Conservation (phyloP, 352 stramenopile species). For the Pseudoperonospora humuli region DNA sequence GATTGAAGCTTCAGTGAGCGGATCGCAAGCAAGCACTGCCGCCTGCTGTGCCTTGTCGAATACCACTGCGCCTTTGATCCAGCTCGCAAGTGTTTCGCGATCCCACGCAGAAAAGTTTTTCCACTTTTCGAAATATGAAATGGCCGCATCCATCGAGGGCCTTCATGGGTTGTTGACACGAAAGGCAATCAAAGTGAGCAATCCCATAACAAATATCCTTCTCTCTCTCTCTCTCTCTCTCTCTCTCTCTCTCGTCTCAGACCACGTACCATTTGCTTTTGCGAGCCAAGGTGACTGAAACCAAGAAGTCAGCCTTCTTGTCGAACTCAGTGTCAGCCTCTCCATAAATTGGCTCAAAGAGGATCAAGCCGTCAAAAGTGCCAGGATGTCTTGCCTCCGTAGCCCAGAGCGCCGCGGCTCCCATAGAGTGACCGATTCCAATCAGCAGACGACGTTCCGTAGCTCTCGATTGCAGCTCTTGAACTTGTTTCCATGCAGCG, state of each 20-base stretch:
- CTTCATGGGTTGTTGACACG: too few relatives aligned
- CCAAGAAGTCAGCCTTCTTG: slow-evolving; percentile 31
- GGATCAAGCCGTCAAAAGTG: slow-evolving; percentile 41
- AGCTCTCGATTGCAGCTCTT: slow-evolving; percentile 2
- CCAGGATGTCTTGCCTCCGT: slow-evolving; percentile 30
- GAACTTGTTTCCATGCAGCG: slow-evolving; percentile 20
- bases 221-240: too few relatives aligned
- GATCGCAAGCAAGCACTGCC: slow-evolving; percentile 32
- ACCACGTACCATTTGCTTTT: slow-evolving; percentile 16
- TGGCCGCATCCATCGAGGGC: slow-evolving; percentile 21
- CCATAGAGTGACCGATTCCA: slow-evolving; percentile 45
- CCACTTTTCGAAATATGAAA: slow-evolving; percentile 22
- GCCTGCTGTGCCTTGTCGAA: slow-evolving; percentile 1
- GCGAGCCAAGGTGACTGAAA: slow-evolving; percentile 24
- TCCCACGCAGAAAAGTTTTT: slow-evolving; percentile 35
- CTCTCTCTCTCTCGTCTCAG: too few relatives aligned
- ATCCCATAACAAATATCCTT: background rate
- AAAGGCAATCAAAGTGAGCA: too few relatives aligned
- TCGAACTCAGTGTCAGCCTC: slow-evolving; percentile 21
- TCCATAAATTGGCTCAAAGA: slow-evolving; percentile 39
- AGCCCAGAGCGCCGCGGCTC: slow-evolving; percentile 27
- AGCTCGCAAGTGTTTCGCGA: slow-evolving; percentile 22
- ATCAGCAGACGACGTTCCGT: slow-evolving; percentile 25
- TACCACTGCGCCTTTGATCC: slow-evolving; percentile 22
- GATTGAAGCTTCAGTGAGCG: slow-evolving; percentile 35